Evolutionary conservation across 352 stramenopile genomes (phyloP), one percentile per base, ranked within the genome.

Genomic region (Globisporangium emineosum): DNA sequence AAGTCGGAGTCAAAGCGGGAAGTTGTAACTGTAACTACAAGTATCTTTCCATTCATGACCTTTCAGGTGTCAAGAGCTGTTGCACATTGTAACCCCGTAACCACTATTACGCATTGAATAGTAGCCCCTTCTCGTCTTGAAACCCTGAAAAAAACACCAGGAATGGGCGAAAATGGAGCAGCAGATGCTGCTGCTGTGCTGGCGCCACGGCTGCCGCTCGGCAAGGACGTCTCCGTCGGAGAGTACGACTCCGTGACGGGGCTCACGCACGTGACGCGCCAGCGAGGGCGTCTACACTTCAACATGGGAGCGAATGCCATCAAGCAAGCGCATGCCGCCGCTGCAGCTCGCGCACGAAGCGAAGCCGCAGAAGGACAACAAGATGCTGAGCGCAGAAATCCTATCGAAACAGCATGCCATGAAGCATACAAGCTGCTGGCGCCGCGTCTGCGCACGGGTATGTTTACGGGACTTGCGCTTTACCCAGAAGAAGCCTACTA

Each of bases 401-500:
- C 40, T 8, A 3, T 6, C 12, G 19, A 9, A 13, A 3, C 40
- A 47, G 15, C 5, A 10, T 8, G 6, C 7, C 15, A 9, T 21
- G 17, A 47, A 23, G 2, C 6, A 47, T 2, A 4, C 17, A 23
- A 35, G 45, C 5, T 50, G 23, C 29, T 54, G 29, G 57, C 29
- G 37, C 62, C 49, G 21, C 35, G 27, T 23, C 65, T 75, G n/a
- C 68, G 64, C 23, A 86, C 72, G 2, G 79, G 79, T 6, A 45
- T 49, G 10, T 87, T 83, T 61, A 89, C 79, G 21, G 81, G 81
- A 15, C 65, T 88, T 19, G 81, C 81, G 21, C 66, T 94, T 47
- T 90, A 86, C 43, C 75, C 80, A 0, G 86, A 94, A 53, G 86
- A 94, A 62, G 74, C 79, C 15, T 74, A 76, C 52, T 94, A 86